Evolutionary conservation across 1,139 yeast genomes (phyloP), one percentile per base, ranked within the genome.

Genomic region (Lodderomyces oxycetoniae): DNA sequence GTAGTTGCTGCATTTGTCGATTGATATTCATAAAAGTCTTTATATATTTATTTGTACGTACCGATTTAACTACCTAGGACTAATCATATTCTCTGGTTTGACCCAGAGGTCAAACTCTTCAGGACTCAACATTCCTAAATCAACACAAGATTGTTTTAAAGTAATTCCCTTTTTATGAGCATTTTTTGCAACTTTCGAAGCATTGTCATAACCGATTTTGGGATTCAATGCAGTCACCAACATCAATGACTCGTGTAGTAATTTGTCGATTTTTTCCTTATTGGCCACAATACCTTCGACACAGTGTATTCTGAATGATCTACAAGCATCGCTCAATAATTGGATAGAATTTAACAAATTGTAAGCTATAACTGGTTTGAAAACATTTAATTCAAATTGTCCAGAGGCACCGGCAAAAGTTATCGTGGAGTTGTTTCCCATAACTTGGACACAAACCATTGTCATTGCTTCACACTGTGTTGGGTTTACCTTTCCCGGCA

Each of bases 401-500:
- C 96, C 96, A 26, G 93, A 83, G 24, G 96, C 95, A 50, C 96
- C 96, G 19, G 94, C 89, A 57, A 83, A 85, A 22, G 96, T 86
- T 64, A 88, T 83, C 45, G 94, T 74, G 34, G 93, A 65, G 64
- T 88, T 80, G 76, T 88, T 88, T 57, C 96, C 96, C 61, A 88
- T 82, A 27, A 88, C 95, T 68, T 88, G 96, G 39, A 88, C 75
- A 59, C 94, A 85, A 39, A 87, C 93, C 93, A 88, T 89, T 43
- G 96, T 88, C 63, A 88, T 66, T 35, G 96, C 96, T 70, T 88
- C 96, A 65, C 86, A 85, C 69, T 88, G 96, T 38, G 96, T 88
- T 45, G 96, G 96, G 71, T 88, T 88, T 44, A 88, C 96, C 69
- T 88, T 88, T 53, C 96, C 96, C 33, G 96, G 96, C 96, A 88